Evolutionary conservation across 176 grass and related monocot genomes (phyloP), one percentile per base, ranked within the genome.

Genomic region (Calamus simplicifolius): DNA sequence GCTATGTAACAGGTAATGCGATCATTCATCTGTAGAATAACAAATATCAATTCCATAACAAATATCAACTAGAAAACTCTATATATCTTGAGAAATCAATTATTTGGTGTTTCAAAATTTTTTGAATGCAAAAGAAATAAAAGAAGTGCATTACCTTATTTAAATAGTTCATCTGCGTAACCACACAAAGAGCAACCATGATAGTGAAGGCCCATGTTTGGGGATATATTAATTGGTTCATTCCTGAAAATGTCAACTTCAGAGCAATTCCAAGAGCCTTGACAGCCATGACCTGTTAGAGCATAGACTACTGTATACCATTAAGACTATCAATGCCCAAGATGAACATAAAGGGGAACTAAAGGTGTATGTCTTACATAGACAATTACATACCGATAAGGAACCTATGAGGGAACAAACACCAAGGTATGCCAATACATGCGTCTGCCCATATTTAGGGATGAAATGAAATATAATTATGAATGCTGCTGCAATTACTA

Each of bases 401-500:
- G 91, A 96, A 66, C 91, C 91, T 48, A 96, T 63, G 52, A 90
- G 86, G 56, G 91, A 96, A 67, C 91, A 96, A n/a, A 96, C 73
- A 63, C 83, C 79, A 66, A 96, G 76, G 59, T 96, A 96, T 59
- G 90, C 87, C 84, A 96, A 75, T 74, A 96, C 77, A 71, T 96
- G 82, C 77, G 87, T 90, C 74, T 96, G 86, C 29, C 91, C 91
- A 85, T 96, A 88, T 49, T 74, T 63, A 66, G 91, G 91, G 4
- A 82, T 80, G 71, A 85, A 77, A 68, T 66, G 77, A 87, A 87
- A 96, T 81, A 90, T 96, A 54, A 96, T 72, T 56, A 96, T 67
- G 35, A 96, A 68, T 25, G 78, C 83, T 58, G 84, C 71, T 49
- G 70, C 80, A 74, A 96, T 70, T 74, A 96, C 78, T 64, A 90